Base-by-base conservation (phyloP, 2,329 filamentous ascomycete species). In the Colletotrichum australisinense region DNA sequence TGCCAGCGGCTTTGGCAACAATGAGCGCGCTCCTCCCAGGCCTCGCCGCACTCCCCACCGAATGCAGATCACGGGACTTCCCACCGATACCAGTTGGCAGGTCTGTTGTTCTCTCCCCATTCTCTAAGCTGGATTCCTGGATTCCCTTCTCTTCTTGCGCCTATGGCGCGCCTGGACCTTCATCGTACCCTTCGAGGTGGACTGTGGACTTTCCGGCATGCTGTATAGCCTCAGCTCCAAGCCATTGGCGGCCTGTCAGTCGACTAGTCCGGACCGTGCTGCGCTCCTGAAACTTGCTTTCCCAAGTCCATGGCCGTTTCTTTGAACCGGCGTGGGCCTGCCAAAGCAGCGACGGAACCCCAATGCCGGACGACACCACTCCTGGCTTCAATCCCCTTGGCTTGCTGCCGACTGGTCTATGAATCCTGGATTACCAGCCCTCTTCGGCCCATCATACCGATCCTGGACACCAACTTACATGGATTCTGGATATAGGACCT, bases 51-150 rank as follows among this genome's bases (percentile, higher is more conserved):
- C 97, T 78, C 92, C 95, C 78, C 95, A 95, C 85, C 94, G 97
- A 84, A 98, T 99, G 97, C 93, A 96, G 85, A 97, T 99, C 82
- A 94, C 94, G 88, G 96, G 95, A 88, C 94, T 99, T 85, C 95
- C 96, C 83, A 92, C 91, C 87, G 96, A 98, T 89, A 99, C 97
- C 89, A 98, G 95, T 92, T 99, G 97, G 97, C 97, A 99, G 97
- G 97, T 99, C 93, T 97, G 97, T 94, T 88, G 62, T 83, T 83
- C 84, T 85, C 88, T 88, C 88, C 90, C 87, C 86, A 86, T 90
- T 89, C 83, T 80, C 89, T 87, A 84, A 82, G 81, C 80, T 84
- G 84, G 84, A 84, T 78, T 81, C 78, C 81, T 80, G 84, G 84
- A 84, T 77, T 46, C 32, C 62, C 63, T 75, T 72, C 67, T 72